Conservation (phyloP, 805 yeast species). For the Cyberlindnera veronae region DNA sequence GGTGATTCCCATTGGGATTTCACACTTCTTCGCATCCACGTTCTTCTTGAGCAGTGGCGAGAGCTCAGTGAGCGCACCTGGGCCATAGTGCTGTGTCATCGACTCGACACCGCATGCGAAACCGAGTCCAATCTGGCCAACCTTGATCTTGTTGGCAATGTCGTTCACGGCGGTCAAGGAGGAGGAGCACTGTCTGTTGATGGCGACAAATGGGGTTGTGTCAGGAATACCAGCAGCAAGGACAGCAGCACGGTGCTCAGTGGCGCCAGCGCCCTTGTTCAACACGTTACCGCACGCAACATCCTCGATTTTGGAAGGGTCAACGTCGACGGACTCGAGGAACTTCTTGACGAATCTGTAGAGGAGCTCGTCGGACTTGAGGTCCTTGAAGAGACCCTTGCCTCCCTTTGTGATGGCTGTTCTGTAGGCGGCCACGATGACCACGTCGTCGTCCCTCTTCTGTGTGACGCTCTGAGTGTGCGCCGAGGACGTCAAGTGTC, state of each 20-base stretch:
- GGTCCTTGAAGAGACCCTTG: slow-evolving; percentile 80
- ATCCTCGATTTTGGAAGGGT: slow-evolving; percentile 68
- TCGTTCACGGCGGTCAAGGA: slow-evolving; percentile 90
- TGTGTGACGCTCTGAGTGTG: slow-evolving; percentile 9
- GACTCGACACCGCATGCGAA: slow-evolving; percentile 92
- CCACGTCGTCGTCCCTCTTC: slow-evolving; percentile 65
- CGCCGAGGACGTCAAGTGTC: slow-evolving; percentile 27
- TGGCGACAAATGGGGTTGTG: slow-evolving; percentile 70
- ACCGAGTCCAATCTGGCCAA: slow-evolving; percentile 90
- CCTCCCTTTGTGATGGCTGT: slow-evolving; percentile 89
- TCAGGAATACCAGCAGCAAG: slow-evolving; percentile 90
- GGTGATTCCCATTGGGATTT: slow-evolving; percentile 95
- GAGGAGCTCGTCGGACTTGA: slow-evolving; percentile 76
- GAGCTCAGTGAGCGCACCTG: slow-evolving; percentile 62
- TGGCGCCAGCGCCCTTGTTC: slow-evolving; percentile 91
- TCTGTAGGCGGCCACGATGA: slow-evolving; percentile 85
- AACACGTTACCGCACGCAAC: slow-evolving; percentile 89
- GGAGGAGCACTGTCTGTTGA: slow-evolving; percentile 94
- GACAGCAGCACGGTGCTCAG: slow-evolving; percentile 89
- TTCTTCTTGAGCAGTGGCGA: slow-evolving; percentile 45
- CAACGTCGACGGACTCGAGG: slow-evolving; percentile 48
- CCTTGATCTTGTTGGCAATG: slow-evolving; percentile 80
- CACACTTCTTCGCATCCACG: slow-evolving; percentile 62
- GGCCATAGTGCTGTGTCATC: slow-evolving; percentile 89
- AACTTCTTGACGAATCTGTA: slow-evolving; percentile 60